Evolutionary conservation across 139 green algal species (phyloP).

Genomic region (Chlorella sp.): DNA sequence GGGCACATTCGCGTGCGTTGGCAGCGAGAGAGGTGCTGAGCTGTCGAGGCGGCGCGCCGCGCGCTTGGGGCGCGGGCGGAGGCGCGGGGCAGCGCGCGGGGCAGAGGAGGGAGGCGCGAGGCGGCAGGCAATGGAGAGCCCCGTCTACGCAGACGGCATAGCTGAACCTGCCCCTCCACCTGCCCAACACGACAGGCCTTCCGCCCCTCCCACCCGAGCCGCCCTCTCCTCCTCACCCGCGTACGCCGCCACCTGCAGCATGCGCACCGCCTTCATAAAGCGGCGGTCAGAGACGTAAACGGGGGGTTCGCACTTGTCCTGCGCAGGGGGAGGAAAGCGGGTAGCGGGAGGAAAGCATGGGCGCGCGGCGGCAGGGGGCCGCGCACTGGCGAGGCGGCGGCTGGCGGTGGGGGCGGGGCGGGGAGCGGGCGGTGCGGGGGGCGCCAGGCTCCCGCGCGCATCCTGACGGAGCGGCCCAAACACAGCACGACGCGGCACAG

Average conservation of each 20-base stretch:
- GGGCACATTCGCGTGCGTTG: background rate
- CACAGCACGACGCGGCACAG: no score
- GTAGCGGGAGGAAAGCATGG: background rate
- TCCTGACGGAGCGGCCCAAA: no score
- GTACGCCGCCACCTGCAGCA: constrained; percentile 84
- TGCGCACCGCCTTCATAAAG: constrained; percentile 86
- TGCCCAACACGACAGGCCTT: background rate
- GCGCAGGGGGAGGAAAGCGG: background rate
- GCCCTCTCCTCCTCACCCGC: constrained; percentile 61
- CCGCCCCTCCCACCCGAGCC: background rate
- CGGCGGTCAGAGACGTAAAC: constrained; percentile 91
- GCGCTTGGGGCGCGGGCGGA: background rate
- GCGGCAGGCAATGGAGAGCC: no score
- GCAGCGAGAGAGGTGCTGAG: background rate
- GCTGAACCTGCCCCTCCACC: no score
- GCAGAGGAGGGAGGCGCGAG: no score
- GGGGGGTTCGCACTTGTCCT: constrained; percentile 90
- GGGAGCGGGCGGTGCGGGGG: no score
- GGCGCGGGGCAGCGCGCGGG: no score
- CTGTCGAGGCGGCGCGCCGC: background rate
- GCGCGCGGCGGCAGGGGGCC: no score
- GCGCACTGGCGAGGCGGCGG: no score
- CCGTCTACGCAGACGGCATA: no score
- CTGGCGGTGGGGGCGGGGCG: no score
- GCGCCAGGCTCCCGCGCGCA: no score